These are phyloP conservation scores for Rhododendron mucronatum DNA, from an alignment of 148 eudicot genomes.

Conservation along the genomic window DNA sequence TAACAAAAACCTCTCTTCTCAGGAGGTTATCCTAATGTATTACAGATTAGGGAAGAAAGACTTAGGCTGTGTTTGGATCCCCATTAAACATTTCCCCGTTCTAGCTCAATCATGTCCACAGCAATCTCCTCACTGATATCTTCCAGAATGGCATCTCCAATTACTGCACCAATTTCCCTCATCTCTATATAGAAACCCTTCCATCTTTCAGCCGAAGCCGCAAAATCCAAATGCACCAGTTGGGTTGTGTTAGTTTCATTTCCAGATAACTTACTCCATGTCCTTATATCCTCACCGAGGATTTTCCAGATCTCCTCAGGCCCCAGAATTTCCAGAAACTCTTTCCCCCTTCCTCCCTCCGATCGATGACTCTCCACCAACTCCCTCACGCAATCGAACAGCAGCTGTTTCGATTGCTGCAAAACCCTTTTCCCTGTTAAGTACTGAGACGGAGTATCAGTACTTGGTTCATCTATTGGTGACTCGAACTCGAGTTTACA, in stretches of 20 bases:
- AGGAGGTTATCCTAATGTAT: not conserved
- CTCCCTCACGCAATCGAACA: slow-evolving; percentile 63
- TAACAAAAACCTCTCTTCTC: not conserved
- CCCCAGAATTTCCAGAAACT: slow-evolving; percentile 25
- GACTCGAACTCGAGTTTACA: not conserved
- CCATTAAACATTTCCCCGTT: not conserved
- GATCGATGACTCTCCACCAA: slow-evolving; percentile 30
- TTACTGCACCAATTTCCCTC: slow-evolving; percentile 27
- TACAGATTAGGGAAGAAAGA: not conserved
- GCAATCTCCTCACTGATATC: slow-evolving; percentile 41
- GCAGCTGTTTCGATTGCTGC: slow-evolving; percentile 44
- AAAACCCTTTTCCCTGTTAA: slow-evolving; percentile 31
- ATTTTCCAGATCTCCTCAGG: slow-evolving; percentile 44
- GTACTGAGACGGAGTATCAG: slow-evolving; percentile 23
- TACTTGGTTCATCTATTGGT: not conserved
- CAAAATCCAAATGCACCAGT: slow-evolving; percentile 27
- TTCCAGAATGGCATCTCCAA: slow-evolving; percentile 49
- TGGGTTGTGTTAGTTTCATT: slow-evolving; percentile 25
- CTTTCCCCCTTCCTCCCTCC: slow-evolving; percentile 9
- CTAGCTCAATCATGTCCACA: slow-evolving; percentile 25
- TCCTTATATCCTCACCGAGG: slow-evolving; percentile 34
- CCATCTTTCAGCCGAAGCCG: slow-evolving; percentile 26
- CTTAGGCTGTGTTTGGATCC: not conserved
- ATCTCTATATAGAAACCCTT: slow-evolving; percentile 13
- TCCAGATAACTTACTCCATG: slow-evolving; percentile 38